Base-by-base conservation (phyloP, 1,139 yeast species). In the Pichia norvegensis region DNA sequence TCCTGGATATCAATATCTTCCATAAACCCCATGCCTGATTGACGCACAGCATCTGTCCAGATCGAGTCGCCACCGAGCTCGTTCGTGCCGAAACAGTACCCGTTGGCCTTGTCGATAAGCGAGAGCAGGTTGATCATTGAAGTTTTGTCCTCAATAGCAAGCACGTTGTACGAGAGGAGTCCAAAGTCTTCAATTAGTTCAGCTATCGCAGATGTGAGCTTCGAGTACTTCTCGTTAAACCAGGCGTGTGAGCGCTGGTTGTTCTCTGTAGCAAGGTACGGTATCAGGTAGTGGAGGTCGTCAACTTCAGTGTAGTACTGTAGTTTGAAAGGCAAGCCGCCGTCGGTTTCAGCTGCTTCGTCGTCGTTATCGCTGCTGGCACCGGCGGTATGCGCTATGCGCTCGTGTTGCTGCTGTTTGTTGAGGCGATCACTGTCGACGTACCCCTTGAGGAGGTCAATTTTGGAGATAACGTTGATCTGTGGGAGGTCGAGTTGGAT, bases 41-140 rank as follows among this genome's bases (percentile, higher is more conserved):
- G 92, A 52, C 98, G 73, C 1, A 92, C 76, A 0, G 97, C 96
- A 56, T 90, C 96, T 16, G 90, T 85, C 98, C 98, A 94, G 3
- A 92, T 80, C 0, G 94, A 77, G 61, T 94, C 99, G 17, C 97
- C 97, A 4, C 97, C 96, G 14, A 90, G 73, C 56, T 94, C 99
- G 31, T 88, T 84, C 2, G 88, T 69, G 0, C 99, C 99, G 68
- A 86, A 88, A 55, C 85, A 75, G 61, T 94, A 94, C 0, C 99
- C 99, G 55, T 82, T 85, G 2, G 97, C 94, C 60, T 85, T 87
- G 61, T 94, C 99, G 14, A 94, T 78, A 1, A 78, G 70, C 16
- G 84, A 74, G 45, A 92, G 71, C 33, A 94, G 64, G 45, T 81
- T 74, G 33, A 92, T 88, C 98, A 94, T 92, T 33, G 94, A 80